Conservation (phyloP, 2,329 filamentous ascomycete species). For the Phialocephala subalpina region DNA sequence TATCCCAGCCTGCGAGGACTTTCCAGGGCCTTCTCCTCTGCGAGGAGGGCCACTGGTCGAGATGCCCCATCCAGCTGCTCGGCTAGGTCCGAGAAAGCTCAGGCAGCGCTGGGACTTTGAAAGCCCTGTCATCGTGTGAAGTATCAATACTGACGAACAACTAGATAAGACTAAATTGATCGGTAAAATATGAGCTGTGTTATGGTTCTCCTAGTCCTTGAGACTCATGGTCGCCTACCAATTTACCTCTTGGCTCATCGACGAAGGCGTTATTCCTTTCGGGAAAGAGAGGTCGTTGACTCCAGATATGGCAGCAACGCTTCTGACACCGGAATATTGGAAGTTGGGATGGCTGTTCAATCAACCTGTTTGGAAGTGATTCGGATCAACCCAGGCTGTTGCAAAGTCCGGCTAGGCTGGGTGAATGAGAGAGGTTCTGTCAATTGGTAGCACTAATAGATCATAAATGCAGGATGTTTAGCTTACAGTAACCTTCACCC, state of each 20-base stretch:
- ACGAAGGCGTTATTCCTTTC: background rate
- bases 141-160: background rate
- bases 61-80: too few relatives aligned
- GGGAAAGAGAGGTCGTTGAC: background rate
- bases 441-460: too few relatives aligned
- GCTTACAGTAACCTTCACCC: too few relatives aligned
- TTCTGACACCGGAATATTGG: background rate
- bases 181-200: background rate
- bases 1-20: too few relatives aligned
- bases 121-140: too few relatives aligned
- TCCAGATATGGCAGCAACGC: background rate
- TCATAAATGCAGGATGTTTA: too few relatives aligned
- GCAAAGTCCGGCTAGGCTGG: background rate
- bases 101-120: too few relatives aligned
- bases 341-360: background rate
- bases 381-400: too few relatives aligned
- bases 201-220: conserved; percentile 1
- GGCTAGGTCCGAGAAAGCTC: too few relatives aligned
- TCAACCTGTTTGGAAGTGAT: background rate
- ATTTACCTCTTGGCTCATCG: background rate
- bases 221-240: conserved; percentile 1
- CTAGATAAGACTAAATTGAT: background rate
- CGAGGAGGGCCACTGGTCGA: too few relatives aligned
- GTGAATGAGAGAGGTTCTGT: too few relatives aligned
- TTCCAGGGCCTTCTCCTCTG: too few relatives aligned